These are phyloP conservation scores for Penicillium egyptiacum DNA, from an alignment of 495 filamentous ascomycete genomes.

Conservation along the genomic window DNA sequence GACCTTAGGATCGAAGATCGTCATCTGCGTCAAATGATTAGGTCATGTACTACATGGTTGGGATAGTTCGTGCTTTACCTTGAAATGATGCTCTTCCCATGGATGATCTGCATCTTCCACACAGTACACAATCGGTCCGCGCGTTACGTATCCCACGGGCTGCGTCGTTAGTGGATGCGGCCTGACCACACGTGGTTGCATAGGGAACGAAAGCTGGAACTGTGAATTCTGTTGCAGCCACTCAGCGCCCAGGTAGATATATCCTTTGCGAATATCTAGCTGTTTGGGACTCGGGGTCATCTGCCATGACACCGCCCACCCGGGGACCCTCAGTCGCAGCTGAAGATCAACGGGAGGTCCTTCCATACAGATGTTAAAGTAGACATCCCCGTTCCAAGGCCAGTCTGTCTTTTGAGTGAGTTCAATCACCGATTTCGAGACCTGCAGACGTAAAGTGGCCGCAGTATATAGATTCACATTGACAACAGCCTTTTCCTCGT, in stretches of 20 bases:
- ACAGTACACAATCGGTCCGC: conserved; percentile 59
- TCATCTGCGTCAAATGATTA: conserved; percentile 13
- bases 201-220: conserved; percentile 41
- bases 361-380: conserved; percentile 38
- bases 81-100: conserved; percentile 60
- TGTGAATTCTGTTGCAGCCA: conserved; percentile 33
- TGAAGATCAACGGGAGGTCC: conserved; percentile 25
- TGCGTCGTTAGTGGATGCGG: conserved; percentile 55
- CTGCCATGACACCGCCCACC: conserved; percentile 49
- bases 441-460: conserved; percentile 41
- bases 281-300: conserved; percentile 25
- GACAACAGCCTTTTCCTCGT: conserved; percentile 32
- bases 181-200: conserved; percentile 47
- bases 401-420: conserved; percentile 53
- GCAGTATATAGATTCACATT: conserved; percentile 55
- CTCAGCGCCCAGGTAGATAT: conserved; percentile 42
- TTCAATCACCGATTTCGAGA: conserved; percentile 34
- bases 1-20: conserved; percentile 23
- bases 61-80: conserved; percentile 26
- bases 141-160: conserved; percentile 48
- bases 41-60: neutral
- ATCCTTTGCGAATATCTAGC: conserved; percentile 42
- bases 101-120: conserved; percentile 57
- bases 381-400: conserved; percentile 55
- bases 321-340: conserved; percentile 50